Base-by-base conservation (phyloP, 169 alveolate species). In the Cryptosporidium sp. region DNA sequence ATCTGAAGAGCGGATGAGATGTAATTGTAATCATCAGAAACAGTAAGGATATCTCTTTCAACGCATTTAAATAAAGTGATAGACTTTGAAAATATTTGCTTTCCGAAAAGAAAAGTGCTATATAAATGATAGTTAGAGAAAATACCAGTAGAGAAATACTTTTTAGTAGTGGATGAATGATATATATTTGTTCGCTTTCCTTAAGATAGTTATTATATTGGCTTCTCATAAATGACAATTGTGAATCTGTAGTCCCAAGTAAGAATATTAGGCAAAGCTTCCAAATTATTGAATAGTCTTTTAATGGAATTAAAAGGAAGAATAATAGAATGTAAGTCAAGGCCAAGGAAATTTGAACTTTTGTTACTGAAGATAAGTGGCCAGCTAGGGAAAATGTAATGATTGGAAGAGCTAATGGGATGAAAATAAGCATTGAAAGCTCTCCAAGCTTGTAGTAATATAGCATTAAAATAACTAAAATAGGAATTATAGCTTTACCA, bases 241-340 rank as follows among this genome's bases (percentile, higher is more conserved):
- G 71, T 45, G 70, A 1, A 29, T 71, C 85, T 1, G 62, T 45
- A 51, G n/a, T 16, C 12, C 85, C 85, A 45, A 71, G 70, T 18
- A 71, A 18, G 31, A 71, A 71, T 29, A 71, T 71, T 51, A 71
- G 29, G 29, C 69, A 33, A 6, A 51, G 50, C 48, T 71, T 71
- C 85, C 85, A 71, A 18, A 26, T 71, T 21, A 71, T n/a, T 29
- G 85, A 35, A n/a, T 71, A 23, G n/a, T 48, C 50, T 29, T 45
- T 37, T 23, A 71, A 51, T 14, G 48, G 39, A 52, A 71, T 55
- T 12, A 71, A 35, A 31, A 52, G 70, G 8, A 51, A 55, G 29
- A 71, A 16, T 23, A 71, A 8, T 5, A 50, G 62, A 8, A 71
- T 26, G 51, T 71, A 71, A 7, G 62, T 65, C 2, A 65, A 33